These are phyloP conservation scores for Fremontodendron californicum DNA, from an alignment of 345 rosid genomes.

Conservation along the genomic window DNA sequence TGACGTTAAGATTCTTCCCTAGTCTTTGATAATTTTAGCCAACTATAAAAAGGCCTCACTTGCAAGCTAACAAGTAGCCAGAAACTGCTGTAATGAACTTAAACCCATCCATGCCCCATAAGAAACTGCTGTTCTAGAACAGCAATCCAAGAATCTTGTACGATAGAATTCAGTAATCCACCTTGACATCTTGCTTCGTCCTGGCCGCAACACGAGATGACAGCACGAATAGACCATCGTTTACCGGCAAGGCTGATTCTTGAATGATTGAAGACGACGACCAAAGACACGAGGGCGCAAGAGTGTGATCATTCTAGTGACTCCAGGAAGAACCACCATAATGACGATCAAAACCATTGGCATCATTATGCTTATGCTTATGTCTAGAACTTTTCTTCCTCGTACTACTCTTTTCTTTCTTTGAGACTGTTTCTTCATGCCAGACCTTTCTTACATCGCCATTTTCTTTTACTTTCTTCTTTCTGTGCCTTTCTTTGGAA, in stretches of 20 bases:
- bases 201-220: neutral
- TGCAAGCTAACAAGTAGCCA: neutral
- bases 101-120: too few relatives aligned
- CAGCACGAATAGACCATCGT: neutral
- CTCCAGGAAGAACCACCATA: conserved; percentile 14
- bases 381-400: conserved; percentile 31
- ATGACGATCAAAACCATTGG: conserved; percentile 19
- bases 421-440: neutral
- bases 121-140: neutral
- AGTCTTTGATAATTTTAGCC: neutral
- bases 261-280: neutral
- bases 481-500: conserved; percentile 37
- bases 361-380: neutral
- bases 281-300: neutral
- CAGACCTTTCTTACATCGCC: conserved; percentile 17
- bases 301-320: neutral
- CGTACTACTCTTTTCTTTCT: conserved; percentile 25
- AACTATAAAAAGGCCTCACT: neutral
- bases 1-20: neutral
- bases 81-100: neutral
- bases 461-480: conserved; percentile 36
- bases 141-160: neutral
- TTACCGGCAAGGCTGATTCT: neutral
- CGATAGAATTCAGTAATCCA: neutral
- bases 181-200: neutral